Conservation (phyloP, 1,139 yeast genomes). For the Taiozyma sp. region DNA sequence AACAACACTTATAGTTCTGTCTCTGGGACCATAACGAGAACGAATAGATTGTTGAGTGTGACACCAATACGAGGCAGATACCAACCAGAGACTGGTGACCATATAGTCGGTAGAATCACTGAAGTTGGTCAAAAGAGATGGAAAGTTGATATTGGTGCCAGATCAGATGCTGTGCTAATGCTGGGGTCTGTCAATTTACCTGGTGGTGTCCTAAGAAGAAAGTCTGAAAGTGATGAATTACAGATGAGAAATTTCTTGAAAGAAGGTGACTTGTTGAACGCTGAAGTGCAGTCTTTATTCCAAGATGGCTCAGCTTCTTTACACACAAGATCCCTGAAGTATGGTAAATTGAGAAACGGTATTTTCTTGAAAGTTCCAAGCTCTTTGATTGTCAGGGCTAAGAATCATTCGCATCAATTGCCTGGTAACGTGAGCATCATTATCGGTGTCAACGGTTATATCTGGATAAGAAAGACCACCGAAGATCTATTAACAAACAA, state of each 20-base stretch:
- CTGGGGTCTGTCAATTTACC: slow-evolving; percentile 95
- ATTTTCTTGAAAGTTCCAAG: slow-evolving; percentile 76
- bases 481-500: slow-evolving; percentile 25
- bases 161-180: slow-evolving; percentile 87
- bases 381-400: slow-evolving; percentile 73
- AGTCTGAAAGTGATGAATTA: slow-evolving; percentile 90
- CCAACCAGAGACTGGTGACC: slow-evolving; percentile 95
- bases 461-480: slow-evolving; percentile 83
- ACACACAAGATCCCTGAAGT: slow-evolving; percentile 91
- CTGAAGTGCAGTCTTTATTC: slow-evolving; percentile 90
- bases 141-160: slow-evolving; percentile 95
- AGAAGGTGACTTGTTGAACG: slow-evolving; percentile 95
- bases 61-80: slow-evolving; percentile 82
- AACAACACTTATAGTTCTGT: slow-evolving; percentile 79
- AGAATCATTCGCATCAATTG: slow-evolving; percentile 77
- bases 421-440: slow-evolving; percentile 91
- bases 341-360: slow-evolving; percentile 94
- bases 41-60: slow-evolving; percentile 82
- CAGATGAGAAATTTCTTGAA: slow-evolving; percentile 93
- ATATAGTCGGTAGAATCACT: slow-evolving; percentile 86
- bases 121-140: slow-evolving; percentile 94
- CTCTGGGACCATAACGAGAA: slow-evolving; percentile 85
- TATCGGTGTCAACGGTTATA: slow-evolving; percentile 89
- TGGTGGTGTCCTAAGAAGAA: slow-evolving; percentile 92
- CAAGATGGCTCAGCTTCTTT: slow-evolving; percentile 90